Evolutionary conservation across 2,329 filamentous ascomycete species (phyloP).

Genomic region (Tolypocladium album): DNA sequence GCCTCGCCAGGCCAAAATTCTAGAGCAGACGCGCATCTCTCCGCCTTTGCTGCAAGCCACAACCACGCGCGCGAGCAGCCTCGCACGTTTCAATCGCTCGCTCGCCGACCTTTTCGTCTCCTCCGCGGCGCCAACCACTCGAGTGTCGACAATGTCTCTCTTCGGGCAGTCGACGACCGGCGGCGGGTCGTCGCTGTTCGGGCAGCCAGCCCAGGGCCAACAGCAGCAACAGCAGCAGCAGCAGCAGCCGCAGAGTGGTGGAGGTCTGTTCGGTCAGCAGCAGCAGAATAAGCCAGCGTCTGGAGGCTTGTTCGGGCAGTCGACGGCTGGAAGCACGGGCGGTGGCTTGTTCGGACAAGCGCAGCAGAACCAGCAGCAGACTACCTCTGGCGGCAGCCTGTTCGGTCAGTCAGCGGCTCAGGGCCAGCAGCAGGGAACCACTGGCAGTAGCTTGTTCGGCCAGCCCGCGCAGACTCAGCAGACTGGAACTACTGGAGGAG

Average conservation of each 20-base stretch:
- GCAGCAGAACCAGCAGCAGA: slow-evolving; percentile 8
- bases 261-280: slow-evolving; percentile 21
- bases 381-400: slow-evolving; percentile 2
- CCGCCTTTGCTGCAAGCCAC: background rate
- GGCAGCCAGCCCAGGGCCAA: slow-evolving; percentile 8
- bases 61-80: slow-evolving; percentile 5
- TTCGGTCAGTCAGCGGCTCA: slow-evolving; percentile 15
- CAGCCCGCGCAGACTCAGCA: slow-evolving; percentile 11
- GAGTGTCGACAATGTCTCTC: slow-evolving; percentile 18
- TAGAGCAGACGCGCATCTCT: slow-evolving; percentile 12
- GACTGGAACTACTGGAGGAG: slow-evolving; percentile 1
- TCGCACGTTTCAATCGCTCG: slow-evolving; percentile 1
- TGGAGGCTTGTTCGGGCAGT: slow-evolving; percentile 6
- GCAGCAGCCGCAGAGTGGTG: slow-evolving; percentile 10
- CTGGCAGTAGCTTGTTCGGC: slow-evolving; percentile 22
- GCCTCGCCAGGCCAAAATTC: slow-evolving; percentile 21
- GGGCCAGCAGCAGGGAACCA: slow-evolving; percentile 9
- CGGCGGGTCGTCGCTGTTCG: slow-evolving; percentile 11
- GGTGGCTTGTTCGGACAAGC: slow-evolving; percentile 11
- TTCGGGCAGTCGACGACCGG: slow-evolving; percentile 19
- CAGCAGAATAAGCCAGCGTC: slow-evolving; percentile 6
- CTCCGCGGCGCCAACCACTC: background rate
- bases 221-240: slow-evolving; percentile 9
- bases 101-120: background rate
- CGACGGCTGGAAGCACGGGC: slow-evolving; percentile 3